Evolutionary conservation across 768 basidiomycete species (phyloP).

Genomic region (Suillus ampliporus): DNA sequence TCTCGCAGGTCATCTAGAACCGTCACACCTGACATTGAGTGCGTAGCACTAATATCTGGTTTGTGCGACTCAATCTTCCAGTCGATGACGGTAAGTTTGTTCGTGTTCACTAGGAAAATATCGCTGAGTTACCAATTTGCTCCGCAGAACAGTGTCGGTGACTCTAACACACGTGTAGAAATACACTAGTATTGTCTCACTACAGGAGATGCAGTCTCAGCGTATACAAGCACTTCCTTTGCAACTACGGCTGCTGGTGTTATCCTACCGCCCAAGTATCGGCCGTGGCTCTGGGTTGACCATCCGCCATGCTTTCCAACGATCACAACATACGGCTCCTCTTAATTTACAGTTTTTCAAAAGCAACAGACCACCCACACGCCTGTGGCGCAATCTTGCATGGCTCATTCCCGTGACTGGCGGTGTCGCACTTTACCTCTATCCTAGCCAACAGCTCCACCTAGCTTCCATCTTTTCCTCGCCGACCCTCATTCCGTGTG

Average conservation of each 20-base stretch:
- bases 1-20: neutral
- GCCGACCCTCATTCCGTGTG: conserved; percentile 53
- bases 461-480: conserved; percentile 57
- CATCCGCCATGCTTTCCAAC: conserved; percentile 35
- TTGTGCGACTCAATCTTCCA: neutral
- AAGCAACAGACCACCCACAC: conserved; percentile 35
- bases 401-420: conserved; percentile 66
- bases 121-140: neutral
- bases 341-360: conserved; percentile 40
- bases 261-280: conserved; percentile 16
- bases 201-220: conserved; percentile 25
- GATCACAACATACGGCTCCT: conserved; percentile 16
- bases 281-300: neutral
- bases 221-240: conserved; percentile 29
- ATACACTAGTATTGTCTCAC: neutral
- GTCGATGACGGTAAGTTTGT: neutral
- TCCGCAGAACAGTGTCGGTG: neutral
- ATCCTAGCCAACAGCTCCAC: conserved; percentile 46
- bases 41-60: neutral
- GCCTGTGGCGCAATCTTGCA: conserved; percentile 35
- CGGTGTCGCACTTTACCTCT: conserved; percentile 57
- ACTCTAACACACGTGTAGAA: neutral
- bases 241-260: conserved; percentile 30
- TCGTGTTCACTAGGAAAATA: neutral
- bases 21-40: neutral